These are phyloP conservation scores for Colletotrichum sp. DNA, from an alignment of 2,329 filamentous ascomycete species.

Conservation along the genomic window DNA sequence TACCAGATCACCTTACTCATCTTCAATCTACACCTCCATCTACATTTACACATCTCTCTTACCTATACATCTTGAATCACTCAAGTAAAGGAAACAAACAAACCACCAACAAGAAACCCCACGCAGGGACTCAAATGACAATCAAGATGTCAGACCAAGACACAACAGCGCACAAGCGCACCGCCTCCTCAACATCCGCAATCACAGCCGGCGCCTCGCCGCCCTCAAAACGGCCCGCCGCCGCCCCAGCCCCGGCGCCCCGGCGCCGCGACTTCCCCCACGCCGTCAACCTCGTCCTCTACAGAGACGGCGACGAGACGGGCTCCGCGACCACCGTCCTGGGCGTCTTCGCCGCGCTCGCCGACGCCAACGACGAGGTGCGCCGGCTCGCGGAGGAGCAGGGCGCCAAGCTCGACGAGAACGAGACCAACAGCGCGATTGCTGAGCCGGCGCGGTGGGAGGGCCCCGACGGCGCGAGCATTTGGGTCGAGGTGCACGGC, in stretches of 20 bases:
- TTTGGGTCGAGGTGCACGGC: slow-evolving; percentile 42
- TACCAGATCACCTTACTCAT: not conserved
- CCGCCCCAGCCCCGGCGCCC: slow-evolving; percentile 24
- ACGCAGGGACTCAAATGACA: not conserved
- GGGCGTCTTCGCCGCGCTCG: slow-evolving; percentile 36
- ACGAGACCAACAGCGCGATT: not conserved
- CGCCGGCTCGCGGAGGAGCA: slow-evolving; percentile 31
- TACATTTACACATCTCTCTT: not conserved
- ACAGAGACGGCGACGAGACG: slow-evolving; percentile 29
- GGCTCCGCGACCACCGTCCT: slow-evolving; percentile 27
- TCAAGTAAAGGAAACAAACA: not conserved
- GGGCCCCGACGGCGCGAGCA: slow-evolving; percentile 36
- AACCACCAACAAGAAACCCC: not conserved
- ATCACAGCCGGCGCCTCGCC: not conserved
- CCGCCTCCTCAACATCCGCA: slow-evolving; percentile 12
- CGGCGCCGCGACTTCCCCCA: slow-evolving; percentile 16
- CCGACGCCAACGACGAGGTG: slow-evolving; percentile 40
- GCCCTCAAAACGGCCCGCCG: slow-evolving; percentile 42
- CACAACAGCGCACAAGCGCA: slow-evolving; percentile 15
- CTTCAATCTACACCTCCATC: not conserved
- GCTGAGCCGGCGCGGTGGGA: slow-evolving; percentile 40
- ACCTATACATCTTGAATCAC: not conserved
- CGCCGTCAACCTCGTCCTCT: slow-evolving; percentile 36
- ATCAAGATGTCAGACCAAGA: slow-evolving; percentile 11
- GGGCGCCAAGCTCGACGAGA: slow-evolving; percentile 17